Evolutionary conservation across 2,329 filamentous ascomycete genomes (phyloP), one percentile per base, ranked within the genome.

Genomic region (Fusarium nygamai): DNA sequence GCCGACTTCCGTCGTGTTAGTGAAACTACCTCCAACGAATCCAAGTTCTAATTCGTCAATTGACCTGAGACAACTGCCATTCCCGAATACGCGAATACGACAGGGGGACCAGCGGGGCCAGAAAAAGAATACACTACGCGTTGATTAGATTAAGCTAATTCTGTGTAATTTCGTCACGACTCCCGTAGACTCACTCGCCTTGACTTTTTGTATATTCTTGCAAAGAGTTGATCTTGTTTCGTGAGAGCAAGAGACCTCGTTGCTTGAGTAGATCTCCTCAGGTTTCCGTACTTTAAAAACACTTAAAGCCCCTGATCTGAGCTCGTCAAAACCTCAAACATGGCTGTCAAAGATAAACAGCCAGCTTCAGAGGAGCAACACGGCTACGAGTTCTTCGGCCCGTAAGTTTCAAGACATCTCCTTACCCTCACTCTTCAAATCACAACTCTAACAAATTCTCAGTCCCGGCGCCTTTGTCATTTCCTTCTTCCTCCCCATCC

Each of bases 401-500:
- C 87, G 87, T 88, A 80, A 79, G 48, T 51, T 51, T 24, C 31
- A 51, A 24, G 85, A 82, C 16, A 2, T 41, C 24, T 36, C 22
- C 27, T 43, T 8, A 31, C 6, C n/a, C 29, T 43, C 48, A 17
- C 36, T 20, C 27, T 13, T 36, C 17, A 50, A 53, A 6, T 31
- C 22, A 16, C 4, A 38, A 24, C 68, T 74, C 70, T 74, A 61
- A 79, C 53, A 57, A 53, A n/a, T 24, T 16, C 48, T 11, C 56
- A 97, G 95, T 62, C 86, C 92, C 47, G 95, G 95, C 64, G 94
- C 93, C 41, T 89, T 92, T 69, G 88, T 85, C 70, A 94, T 98
- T 79, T 93, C 93, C 13, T 92, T 97, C 78, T 92, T 92, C 64
- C 90, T 98, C 2, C 96, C 96, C 0, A 69, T 95, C 47, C 88